phyloP scores from a whole-genome alignment of 495 filamentous ascomycete species.

The Aspergillus asperescens region DNA sequence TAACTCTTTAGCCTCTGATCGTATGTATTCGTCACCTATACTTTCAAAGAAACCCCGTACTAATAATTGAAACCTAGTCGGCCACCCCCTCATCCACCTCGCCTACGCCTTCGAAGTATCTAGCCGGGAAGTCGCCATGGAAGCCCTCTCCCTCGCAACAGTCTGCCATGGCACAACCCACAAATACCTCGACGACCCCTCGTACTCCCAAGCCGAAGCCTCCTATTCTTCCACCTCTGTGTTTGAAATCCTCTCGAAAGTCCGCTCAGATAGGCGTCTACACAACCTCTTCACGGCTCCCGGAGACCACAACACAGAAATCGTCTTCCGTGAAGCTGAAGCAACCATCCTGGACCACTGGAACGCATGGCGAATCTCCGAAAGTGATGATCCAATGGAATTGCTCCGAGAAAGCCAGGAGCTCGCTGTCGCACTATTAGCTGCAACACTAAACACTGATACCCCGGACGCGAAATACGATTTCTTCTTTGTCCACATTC shows the following conservation, averaged over 20 bases:
- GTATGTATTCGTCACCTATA: constrained; percentile 50
- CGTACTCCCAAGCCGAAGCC: constrained; percentile 52
- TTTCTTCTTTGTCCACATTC: constrained; percentile 76
- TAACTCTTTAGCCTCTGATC: constrained; percentile 66
- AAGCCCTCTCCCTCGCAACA: constrained; percentile 66
- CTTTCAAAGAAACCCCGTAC: background rate
- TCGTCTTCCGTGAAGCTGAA: constrained; percentile 64
- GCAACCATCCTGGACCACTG: constrained; percentile 73
- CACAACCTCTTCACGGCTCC: constrained; percentile 52
- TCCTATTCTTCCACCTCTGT: constrained; percentile 50
- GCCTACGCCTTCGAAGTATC: constrained; percentile 82
- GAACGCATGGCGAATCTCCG: constrained; percentile 70
- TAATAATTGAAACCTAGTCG: constrained; percentile 44
- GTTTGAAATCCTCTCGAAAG: constrained; percentile 60
- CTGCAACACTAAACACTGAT: constrained; percentile 46
- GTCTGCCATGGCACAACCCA: constrained; percentile 71
- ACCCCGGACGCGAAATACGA: constrained; percentile 52
- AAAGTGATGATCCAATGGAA: constrained; percentile 43
- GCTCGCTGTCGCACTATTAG: constrained; percentile 65
- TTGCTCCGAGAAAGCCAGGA: constrained; percentile 76
- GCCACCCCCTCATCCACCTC: constrained; percentile 82
- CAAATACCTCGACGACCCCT: constrained; percentile 70
- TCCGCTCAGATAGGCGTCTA: constrained; percentile 47
- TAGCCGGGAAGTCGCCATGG: constrained; percentile 74
- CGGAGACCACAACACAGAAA: constrained; percentile 58